Base-by-base conservation (phyloP, 192 early-diverging fungal genomes). In the Glomus cerebriforme region DNA sequence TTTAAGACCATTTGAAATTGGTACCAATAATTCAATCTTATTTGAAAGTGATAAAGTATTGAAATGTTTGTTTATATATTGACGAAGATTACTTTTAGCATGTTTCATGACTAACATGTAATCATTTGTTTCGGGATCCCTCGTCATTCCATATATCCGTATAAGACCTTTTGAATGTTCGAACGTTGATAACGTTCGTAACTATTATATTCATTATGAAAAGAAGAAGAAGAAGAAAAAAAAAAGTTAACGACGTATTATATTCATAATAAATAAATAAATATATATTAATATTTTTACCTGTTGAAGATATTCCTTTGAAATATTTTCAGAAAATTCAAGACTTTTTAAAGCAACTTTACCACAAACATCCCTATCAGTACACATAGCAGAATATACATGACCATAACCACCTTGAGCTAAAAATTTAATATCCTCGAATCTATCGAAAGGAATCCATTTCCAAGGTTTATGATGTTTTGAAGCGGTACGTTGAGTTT, bases 91-190 rank as follows among this genome's bases (percentile, higher is more conserved):
- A 29, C 69, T 13, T 43, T 71, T 39, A 43, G 69, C 29, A 71
- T 71, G 45, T 71, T 71, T 13, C 69, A 37, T 71, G 34, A 71
- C 26, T 22, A 71, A 1, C 69, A 71, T 71, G n/a, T 71, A 71
- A 45, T 71, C n/a, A 26, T 35, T 71, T 43, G 69, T 37, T 71
- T 7, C 34, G 0, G 69, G 69, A 43, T 71, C 34, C 45, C 45
- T 32, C 3, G 43, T 45, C 6, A 71, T 19, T 43, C 69, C 69
- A 9, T 71, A 35, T 37, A 71, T 64, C 4, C 49, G 49, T 22
- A 54, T 54, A 22, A 54, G 15, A 19, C 49, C 5, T 22, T 17
- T 22, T 19, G 49, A 12, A 54, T 54, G 19, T 54, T 54, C 49
- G 6, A 54, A 54, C 17, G 19, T 54, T 54, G 17, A 5, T 54